Evolutionary conservation across 2,329 filamentous ascomycete species (phyloP).

Genomic region (Trichoderma polysporum): DNA sequence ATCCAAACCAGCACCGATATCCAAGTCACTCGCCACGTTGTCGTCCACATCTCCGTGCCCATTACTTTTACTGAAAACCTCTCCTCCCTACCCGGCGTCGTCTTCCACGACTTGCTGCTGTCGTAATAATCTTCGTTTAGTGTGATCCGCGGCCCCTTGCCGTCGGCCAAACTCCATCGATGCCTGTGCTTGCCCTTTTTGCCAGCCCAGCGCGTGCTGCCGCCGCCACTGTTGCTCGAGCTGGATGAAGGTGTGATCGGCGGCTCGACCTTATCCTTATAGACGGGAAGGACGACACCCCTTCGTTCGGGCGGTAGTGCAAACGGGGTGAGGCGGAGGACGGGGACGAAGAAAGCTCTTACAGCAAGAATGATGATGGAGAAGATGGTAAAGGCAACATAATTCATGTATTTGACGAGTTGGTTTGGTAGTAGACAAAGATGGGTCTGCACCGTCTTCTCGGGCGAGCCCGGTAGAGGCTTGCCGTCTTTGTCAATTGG

Average conservation of each 20-base stretch:
- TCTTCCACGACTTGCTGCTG: constrained; percentile 38
- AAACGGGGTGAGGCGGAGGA: constrained; percentile 54
- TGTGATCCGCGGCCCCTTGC: constrained; percentile 51
- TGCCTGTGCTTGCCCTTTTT: constrained; percentile 30
- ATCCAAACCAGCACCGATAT: constrained; percentile 64
- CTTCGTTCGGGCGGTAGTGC: constrained; percentile 46
- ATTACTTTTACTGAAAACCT: constrained; percentile 46
- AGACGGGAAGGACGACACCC: constrained; percentile 41
- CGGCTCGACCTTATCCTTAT: constrained; percentile 53
- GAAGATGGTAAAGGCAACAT: constrained; percentile 62
- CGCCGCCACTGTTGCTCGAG: constrained; percentile 25
- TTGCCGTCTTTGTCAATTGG: constrained; percentile 66
- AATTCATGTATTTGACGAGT: constrained; percentile 77
- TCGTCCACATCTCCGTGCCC: constrained; percentile 59
- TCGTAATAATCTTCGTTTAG: constrained; percentile 52
- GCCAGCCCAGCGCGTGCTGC: constrained; percentile 27
- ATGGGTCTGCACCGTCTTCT: constrained; percentile 76
- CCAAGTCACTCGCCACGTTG: constrained; percentile 61
- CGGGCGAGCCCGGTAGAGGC: constrained; percentile 44
- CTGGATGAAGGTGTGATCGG: constrained; percentile 28
- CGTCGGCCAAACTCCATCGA: constrained; percentile 47
- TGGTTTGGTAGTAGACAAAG: constrained; percentile 90
- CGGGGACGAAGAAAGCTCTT: constrained; percentile 57
- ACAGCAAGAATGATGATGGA: constrained; percentile 51
- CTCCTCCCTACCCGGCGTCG: constrained; percentile 27